Percentiles rank a stretch among this genome's conserved stretches.
phyloP scores from a whole-genome alignment of 345 rosid species.

The Adansonia digitata region DNA sequence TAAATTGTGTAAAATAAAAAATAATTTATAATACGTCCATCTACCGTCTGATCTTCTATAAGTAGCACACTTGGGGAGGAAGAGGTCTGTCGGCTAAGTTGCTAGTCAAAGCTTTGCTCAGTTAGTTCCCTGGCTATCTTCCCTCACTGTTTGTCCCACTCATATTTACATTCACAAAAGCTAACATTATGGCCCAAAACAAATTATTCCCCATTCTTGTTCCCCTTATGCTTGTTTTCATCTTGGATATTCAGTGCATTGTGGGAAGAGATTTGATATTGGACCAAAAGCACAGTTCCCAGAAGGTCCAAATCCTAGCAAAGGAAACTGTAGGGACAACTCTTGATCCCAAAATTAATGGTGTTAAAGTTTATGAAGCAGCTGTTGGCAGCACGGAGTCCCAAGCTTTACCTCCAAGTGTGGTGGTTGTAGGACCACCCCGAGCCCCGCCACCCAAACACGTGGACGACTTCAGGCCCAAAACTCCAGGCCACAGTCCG shows the following conservation, averaged over 20 bases:
- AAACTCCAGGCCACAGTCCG: not conserved
- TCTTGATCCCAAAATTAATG: not conserved
- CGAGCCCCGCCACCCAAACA: conserved; percentile 19
- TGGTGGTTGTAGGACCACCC: not conserved
- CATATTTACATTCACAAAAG: too few species aligned
- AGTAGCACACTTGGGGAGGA: too few species aligned
- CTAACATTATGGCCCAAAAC: too few species aligned
- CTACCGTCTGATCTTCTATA: too few species aligned
- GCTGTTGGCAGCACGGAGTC: not conserved
- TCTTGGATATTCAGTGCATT: conserved; percentile 22
- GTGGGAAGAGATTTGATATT: conserved; percentile 42
- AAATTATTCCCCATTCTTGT: conserved; percentile 20
- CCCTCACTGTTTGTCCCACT: too few species aligned
- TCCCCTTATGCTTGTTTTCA: conserved; percentile 29
- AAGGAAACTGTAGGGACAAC: conserved; percentile 6
- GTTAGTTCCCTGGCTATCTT: too few species aligned
- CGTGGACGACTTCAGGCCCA: not conserved
- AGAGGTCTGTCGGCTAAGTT: too few species aligned
- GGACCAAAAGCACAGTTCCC: too few species aligned
- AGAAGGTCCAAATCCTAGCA: not conserved
- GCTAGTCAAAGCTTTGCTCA: too few species aligned
- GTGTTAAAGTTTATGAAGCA: too few species aligned
- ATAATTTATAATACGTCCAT: too few species aligned
- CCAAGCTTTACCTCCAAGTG: conserved; percentile 20
- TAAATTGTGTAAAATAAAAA: too few species aligned